phyloP scores from a whole-genome alignment of 768 basidiomycete species.

The Boletus sp. region DNA sequence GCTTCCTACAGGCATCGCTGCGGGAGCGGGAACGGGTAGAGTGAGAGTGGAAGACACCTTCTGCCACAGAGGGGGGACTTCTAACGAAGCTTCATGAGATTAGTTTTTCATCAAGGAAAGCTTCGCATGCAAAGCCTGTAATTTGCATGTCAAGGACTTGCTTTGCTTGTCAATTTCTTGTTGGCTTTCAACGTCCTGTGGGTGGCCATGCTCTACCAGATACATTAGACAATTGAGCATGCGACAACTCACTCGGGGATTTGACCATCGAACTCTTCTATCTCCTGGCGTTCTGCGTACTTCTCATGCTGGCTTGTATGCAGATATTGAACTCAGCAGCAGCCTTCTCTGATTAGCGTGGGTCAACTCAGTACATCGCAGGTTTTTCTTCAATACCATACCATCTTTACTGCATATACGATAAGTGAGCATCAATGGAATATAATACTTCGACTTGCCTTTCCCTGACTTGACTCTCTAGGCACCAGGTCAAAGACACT shows the following conservation, averaged over 20 bases:
- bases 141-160: conserved; percentile 69
- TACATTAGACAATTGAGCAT: conserved; percentile 2
- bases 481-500: too few relatives aligned
- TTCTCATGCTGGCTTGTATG: conserved; percentile 68
- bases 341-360: conserved; percentile 54
- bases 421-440: conserved; percentile 1
- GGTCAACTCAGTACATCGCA: conserved; percentile 41
- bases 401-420: conserved; percentile 46
- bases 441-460: too few relatives aligned
- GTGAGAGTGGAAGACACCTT: conserved; percentile 5
- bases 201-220: conserved; percentile 4
- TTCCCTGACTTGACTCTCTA: too few relatives aligned
- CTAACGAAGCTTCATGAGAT: conserved; percentile 14
- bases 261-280: conserved; percentile 82
- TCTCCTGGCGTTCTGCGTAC: conserved; percentile 68
- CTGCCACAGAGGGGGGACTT: conserved; percentile 9
- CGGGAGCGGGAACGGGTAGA: conserved; percentile 14
- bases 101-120: conserved; percentile 52
- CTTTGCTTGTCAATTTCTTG: conserved; percentile 69
- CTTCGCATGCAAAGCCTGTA: conserved; percentile 69
- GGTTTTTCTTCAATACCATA: conserved; percentile 38
- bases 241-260: conserved; percentile 58
- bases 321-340: conserved; percentile 65
- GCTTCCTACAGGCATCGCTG: not conserved
- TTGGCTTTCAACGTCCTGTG: conserved; percentile 74